Evolutionary conservation across 768 basidiomycete species (phyloP), one percentile per base, ranked within the genome.

Genomic region (Amanita phalloides): DNA sequence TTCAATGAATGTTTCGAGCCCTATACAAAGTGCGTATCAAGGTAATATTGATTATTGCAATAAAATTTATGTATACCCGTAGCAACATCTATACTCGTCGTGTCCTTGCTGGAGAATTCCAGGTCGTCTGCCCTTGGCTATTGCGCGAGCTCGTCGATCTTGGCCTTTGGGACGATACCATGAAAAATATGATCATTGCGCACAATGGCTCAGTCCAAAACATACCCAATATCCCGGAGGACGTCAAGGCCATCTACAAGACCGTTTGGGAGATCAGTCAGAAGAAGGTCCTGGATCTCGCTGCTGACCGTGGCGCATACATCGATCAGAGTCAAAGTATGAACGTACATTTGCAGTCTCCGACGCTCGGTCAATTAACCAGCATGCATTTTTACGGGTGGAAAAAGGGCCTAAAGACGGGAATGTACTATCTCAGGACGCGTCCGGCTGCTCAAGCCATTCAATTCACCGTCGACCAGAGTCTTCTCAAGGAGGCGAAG

Each of bases 221-320:
- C 64, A 91, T 97, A 58, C 84, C 90, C 25, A 78, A 63, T 44
- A 91, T 98, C 58, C 94, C 95, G 1, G 84, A 82, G 53, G 81
- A 96, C 57, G 76, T 94, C 69, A 97, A 96, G 71, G 88, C 90
- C 0, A 93, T 99, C 71, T 99, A 99, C 82, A 97, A 97, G 75
- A 99, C 95, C n/a, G 95, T 97, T 45, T 99, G 95, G 95, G 95
- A 99, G 73, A 94, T 99, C 67, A 85, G 81, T 42, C 95, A 98
- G 74, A 98, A 97, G 88, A 93, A 90, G 65, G 83, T 99, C 57
- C 84, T 99, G 53, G 96, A 99, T 71, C 77, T 99, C 59, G 87
- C 96, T 48, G 96, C 96, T n/a, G 96, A 99, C 66, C 92, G 96
- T 55, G 95, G 94, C 36, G 92, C 96, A 1, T 99, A 84, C 73